These are phyloP conservation scores for Agrocybe praecox DNA, from an alignment of 768 basidiomycete species.

Conservation along the genomic window DNA sequence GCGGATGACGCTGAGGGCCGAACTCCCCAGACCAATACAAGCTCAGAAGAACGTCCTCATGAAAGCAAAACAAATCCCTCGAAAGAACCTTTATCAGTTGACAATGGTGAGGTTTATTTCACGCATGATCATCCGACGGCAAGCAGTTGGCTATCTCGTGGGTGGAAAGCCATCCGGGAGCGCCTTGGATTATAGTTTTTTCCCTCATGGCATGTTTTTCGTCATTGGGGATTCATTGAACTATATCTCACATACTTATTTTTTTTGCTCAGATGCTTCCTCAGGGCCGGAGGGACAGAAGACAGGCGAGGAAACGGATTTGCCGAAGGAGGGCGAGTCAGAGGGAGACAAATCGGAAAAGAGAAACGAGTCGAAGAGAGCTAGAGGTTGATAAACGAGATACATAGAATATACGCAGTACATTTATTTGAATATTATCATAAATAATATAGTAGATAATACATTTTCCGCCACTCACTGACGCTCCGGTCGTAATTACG, in stretches of 20 bases:
- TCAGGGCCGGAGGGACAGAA: conserved; percentile 1
- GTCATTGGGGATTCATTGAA: conserved; percentile 27
- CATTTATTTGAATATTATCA: conserved; percentile 8
- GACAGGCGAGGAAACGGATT: conserved; percentile 21
- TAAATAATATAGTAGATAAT: conserved; percentile 14
- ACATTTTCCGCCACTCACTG: neutral
- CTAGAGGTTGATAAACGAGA: conserved; percentile 40
- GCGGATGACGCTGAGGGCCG: conserved; percentile 89
- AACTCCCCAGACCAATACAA: conserved; percentile 13
- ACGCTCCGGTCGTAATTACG: neutral
- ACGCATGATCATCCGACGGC: conserved; percentile 55
- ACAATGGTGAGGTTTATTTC: conserved; percentile 82
- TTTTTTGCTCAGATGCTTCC: conserved; percentile 1
- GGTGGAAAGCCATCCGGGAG: conserved; percentile 67
- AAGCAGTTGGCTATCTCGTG: conserved; percentile 71
- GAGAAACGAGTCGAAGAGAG: conserved; percentile 51
- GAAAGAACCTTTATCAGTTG: conserved; percentile 31
- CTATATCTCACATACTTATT: conserved; percentile 11
- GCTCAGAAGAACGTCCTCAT: neutral
- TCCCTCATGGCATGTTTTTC: conserved; percentile 55
- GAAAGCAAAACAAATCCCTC: neutral
- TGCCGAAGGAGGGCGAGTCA: conserved; percentile 15
- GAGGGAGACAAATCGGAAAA: conserved; percentile 36
- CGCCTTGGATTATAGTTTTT: conserved; percentile 73
- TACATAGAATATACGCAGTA: conserved; percentile 4